Base-by-base conservation (phyloP, 306 rosid species). In the Malus fusca region DNA sequence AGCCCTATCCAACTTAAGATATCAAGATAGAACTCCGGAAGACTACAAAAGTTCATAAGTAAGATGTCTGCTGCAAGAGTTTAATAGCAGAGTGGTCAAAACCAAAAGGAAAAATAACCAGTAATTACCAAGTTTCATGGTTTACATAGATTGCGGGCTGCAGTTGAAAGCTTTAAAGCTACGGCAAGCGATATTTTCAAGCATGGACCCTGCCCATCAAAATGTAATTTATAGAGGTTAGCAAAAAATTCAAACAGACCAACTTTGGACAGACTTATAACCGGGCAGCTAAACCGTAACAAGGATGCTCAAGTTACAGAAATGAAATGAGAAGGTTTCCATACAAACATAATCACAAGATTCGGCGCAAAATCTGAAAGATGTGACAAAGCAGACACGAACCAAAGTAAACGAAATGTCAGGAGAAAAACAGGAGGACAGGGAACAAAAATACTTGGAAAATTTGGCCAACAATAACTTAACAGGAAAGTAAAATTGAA, bases 81-180 rank as follows among this genome's bases (percentile, higher is more conserved):
- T 61, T 11, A 19, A 37, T 8, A 35, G 33, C 66, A 70, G 35
- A 69, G 64, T 51, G 44, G 53, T 42, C 42, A 44, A 65, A 82
- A 66, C 23, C 31, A 66, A 59, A 10, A 62, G 53, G 40, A 19
- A 66, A 35, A 63, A 40, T 72, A 48, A 78, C 23, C 21, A 58
- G 53, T 30, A 15, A 25, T 84, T 90, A 91, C 97, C 96, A 77
- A 93, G 85, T 88, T 91, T 93, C 98, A 91, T 93, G 79, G 64
- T 82, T 87, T 15, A 74, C 79, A 56, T 62, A 62, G 76, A 85
- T 65, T 51, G 55, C 22, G 48, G 26, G 56, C 30, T 75, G 75
- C 82, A 9, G 35, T 71, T 30, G 75, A 85, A 77, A 51, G 68
- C 75, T 79, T 78, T 81, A 4, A 73, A n/a, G 65, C 76, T 61